Conservation (phyloP, 345 rosid species). For the Heritiera fomes region DNA sequence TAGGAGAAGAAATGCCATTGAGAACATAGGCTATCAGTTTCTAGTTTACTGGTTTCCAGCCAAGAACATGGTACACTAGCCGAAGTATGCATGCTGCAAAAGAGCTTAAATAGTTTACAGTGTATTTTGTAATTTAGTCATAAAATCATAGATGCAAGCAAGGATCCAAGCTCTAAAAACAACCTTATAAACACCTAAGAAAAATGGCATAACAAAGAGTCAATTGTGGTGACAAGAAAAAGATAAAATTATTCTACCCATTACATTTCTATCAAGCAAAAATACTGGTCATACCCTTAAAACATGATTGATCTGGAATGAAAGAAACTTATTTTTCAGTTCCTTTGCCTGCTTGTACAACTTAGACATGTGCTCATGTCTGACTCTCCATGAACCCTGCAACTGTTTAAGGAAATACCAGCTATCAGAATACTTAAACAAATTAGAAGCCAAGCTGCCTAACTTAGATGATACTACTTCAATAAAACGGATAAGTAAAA, state of each 20-base stretch:
- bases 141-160: not conserved
- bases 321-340: conserved; percentile 49
- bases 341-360: conserved; percentile 51
- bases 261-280: conserved; percentile 9
- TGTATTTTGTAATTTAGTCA: conserved; percentile 12
- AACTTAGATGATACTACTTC: conserved; percentile 9
- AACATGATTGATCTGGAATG: conserved; percentile 77
- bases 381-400: conserved; percentile 74
- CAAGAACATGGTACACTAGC: not conserved
- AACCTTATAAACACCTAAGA: not conserved
- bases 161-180: not conserved
- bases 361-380: conserved; percentile 44
- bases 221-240: not conserved
- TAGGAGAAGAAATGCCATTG: not conserved
- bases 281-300: conserved; percentile 51
- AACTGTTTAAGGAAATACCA: conserved; percentile 44
- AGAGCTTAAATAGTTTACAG: not conserved
- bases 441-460: conserved; percentile 7
- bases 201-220: not conserved
- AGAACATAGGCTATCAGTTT: conserved; percentile 9
- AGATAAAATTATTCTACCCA: not conserved
- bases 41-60: not conserved
- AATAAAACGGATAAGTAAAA: not conserved
- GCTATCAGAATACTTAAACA: not conserved
- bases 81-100: not conserved